Evolutionary conservation across 805 yeast species (phyloP).

Genomic region (Yamadazyma endophytica): DNA sequence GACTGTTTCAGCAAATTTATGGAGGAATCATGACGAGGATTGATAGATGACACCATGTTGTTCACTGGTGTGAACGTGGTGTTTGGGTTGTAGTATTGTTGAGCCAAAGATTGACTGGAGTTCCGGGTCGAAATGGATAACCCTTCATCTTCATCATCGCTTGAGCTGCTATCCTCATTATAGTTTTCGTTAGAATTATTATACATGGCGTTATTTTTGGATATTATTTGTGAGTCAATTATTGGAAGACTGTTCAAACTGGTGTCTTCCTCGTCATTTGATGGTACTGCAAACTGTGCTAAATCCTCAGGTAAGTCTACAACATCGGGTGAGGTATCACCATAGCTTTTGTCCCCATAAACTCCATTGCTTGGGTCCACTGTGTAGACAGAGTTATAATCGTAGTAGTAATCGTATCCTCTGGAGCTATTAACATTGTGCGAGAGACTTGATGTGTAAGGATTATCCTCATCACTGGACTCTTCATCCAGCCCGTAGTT

Average conservation of each 20-base stretch:
- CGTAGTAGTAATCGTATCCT: slow-evolving; percentile 76
- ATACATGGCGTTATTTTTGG: slow-evolving; percentile 6
- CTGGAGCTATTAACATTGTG: slow-evolving; percentile 63
- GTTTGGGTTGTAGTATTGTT: slow-evolving; percentile 29
- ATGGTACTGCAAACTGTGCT: slow-evolving; percentile 25
- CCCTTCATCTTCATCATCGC: slow-evolving; percentile 28
- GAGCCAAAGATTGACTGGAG: slow-evolving; percentile 42
- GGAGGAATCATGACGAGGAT: slow-evolving; percentile 32
- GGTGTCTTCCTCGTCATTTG: background rate
- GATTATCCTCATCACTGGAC: slow-evolving; percentile 56
- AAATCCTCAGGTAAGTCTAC: slow-evolving; percentile 47
- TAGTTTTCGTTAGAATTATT: background rate
- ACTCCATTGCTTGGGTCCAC: slow-evolving; percentile 43
- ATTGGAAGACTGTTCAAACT: too few relatives aligned
- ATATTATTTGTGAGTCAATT: slow-evolving; percentile 7
- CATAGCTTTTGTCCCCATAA: slow-evolving; percentile 19
- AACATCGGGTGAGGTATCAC: slow-evolving; percentile 26
- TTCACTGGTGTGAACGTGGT: slow-evolving; percentile 19
- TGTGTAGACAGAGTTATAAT: slow-evolving; percentile 73
- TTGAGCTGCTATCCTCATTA: slow-evolving; percentile 17
- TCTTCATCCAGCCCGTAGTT: slow-evolving; percentile 68
- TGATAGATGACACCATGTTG: slow-evolving; percentile 22
- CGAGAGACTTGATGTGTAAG: slow-evolving; percentile 52
- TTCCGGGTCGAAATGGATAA: slow-evolving; percentile 35
- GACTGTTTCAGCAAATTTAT: slow-evolving; percentile 37